Base-by-base conservation (phyloP, 768 basidiomycete genomes). In the Termitomyces sp. region DNA sequence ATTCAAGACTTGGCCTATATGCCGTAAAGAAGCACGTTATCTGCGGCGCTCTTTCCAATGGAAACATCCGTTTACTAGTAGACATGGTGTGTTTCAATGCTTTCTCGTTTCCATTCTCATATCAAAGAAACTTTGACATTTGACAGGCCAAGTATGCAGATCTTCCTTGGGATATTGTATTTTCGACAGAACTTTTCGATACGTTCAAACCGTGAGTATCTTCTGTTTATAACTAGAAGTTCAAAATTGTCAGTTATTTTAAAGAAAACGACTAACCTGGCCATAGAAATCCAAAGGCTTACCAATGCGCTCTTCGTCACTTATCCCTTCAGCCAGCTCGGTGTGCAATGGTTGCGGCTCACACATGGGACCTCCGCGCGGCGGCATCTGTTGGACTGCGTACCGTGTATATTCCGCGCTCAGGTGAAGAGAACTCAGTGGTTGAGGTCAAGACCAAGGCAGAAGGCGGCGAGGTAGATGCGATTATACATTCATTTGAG, bases 341-440 rank as follows among this genome's bases (percentile, higher is more conserved):
- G 40, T 73, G 78, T 38, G 84, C 80, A 2, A 81, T 88, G 79
- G 85, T 88, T 9, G 85, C 86, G 0, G 75, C 84, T 8, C 87
- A 88, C 67, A 71, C 73, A 3, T 72, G 68, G 54, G 87, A 88
- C 61, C 70, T 86, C 12, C 73, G 74, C 1, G 82, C 74, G 0
- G 85, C 86, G 0, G 77, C 74, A 0, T 63, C 60, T 0, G 67
- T 73, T 3, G 86, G 86, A 0, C 70, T 86, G 70, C 77, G 73
- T 57, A 83, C 84, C 0, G 68, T 88, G 1, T 88, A 85, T 54
- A 72, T 88, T 0, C 77, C 73, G 0, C 75, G 84, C 1, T 68
- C 71, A 0, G 69, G 71, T 0, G 82, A 85, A 56, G 81, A 82
- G 46, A 58, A 57, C 7, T 28, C 50, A 1, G 51, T 45, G 6